A percentile compares a stretch with the other conserved stretches of the same genome.
Evolutionary conservation across 306 rosid species (phyloP).

Genomic region (Cercis canadensis): DNA sequence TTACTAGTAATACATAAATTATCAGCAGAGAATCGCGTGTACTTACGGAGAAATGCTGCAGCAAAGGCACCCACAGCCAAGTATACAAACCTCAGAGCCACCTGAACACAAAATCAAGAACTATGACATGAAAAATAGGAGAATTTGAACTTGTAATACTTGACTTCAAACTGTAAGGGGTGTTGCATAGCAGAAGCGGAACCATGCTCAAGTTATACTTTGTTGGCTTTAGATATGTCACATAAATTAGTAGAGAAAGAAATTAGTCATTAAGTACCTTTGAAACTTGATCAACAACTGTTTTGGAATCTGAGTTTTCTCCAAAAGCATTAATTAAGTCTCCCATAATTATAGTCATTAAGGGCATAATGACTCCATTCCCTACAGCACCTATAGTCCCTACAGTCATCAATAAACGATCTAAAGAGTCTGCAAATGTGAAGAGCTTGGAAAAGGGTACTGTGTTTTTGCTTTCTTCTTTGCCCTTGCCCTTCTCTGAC

Average conservation of each 20-base stretch:
- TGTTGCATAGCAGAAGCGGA: not conserved
- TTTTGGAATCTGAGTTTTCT: not conserved
- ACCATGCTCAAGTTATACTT: not conserved
- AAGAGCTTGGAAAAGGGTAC: conserved; percentile 61
- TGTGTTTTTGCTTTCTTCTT: not conserved
- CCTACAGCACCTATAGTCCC: conserved; percentile 53
- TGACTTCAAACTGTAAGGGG: not conserved
- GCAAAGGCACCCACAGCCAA: conserved; percentile 69
- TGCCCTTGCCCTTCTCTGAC: conserved; percentile 45
- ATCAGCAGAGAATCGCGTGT: conserved; percentile 6
- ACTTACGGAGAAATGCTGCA: conserved; percentile 73
- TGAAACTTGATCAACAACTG: conserved; percentile 48
- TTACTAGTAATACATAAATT: not conserved
- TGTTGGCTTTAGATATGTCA: not conserved
- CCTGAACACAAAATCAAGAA: conserved; percentile 48
- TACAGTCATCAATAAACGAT: conserved; percentile 45
- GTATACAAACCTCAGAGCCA: conserved; percentile 63
- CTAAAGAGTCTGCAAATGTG: conserved; percentile 58
- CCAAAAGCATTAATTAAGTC: conserved; percentile 54
- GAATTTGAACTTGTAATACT: conserved; percentile 5
- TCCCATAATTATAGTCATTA: conserved; percentile 57
- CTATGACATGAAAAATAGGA: not conserved
- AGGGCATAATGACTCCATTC: conserved; percentile 46
- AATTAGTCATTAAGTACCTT: conserved; percentile 29
- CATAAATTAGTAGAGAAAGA: not conserved